A percentile compares a stretch with the other conserved stretches of the same genome.
Evolutionary conservation across 2,329 filamentous ascomycete species (phyloP).

Genomic region (Ophiostoma himal-ulmi): DNA sequence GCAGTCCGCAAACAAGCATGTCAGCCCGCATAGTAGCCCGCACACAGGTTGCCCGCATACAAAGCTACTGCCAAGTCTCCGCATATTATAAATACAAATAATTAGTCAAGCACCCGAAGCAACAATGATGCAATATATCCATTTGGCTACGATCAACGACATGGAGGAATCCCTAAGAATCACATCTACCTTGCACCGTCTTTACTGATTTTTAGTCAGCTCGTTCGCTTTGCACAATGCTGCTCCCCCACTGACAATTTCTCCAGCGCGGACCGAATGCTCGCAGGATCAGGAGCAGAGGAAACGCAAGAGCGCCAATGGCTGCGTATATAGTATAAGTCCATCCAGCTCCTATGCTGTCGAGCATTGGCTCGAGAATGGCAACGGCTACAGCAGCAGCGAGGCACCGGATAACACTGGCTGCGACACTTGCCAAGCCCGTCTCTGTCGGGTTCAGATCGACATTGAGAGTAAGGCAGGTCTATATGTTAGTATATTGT

Average conservation of each 20-base stretch:
- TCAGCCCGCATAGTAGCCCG: not conserved
- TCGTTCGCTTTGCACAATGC: not conserved
- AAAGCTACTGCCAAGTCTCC: not conserved
- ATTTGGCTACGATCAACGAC: not conserved
- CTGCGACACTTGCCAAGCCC: not conserved
- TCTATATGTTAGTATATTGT: not conserved
- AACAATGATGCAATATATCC: not conserved
- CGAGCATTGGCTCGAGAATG: not conserved
- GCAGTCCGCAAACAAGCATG: not conserved
- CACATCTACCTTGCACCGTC: no score
- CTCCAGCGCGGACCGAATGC: not conserved
- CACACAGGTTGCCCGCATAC: not conserved
- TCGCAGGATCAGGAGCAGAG: not conserved
- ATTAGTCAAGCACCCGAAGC: not conserved
- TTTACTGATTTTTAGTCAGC: not conserved
- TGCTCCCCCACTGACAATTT: not conserved
- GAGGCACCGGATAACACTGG: not conserved
- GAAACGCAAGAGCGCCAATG: not conserved
- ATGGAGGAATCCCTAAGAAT: no score
- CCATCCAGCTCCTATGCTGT: not conserved
- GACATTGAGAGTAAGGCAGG: not conserved
- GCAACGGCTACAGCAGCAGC: not conserved
- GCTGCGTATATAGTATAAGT: not conserved
- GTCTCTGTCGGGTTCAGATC: not conserved
- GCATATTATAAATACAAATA: not conserved